These are phyloP conservation scores for Metschnikowia colocasiae DNA, from an alignment of 805 yeast species.

Conservation along the genomic window DNA sequence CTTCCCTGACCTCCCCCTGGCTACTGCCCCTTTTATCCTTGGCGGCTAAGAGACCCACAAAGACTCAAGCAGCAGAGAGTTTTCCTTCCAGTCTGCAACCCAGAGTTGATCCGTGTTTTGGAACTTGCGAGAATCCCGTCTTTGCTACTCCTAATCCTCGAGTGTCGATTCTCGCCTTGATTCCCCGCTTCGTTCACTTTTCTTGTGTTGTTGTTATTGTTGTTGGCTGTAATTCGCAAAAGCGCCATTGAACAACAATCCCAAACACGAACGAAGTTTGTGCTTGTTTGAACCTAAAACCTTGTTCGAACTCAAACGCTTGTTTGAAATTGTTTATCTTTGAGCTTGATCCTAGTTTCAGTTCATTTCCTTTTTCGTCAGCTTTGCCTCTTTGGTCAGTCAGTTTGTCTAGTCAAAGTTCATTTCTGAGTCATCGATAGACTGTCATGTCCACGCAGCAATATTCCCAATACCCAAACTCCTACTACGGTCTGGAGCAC, in stretches of 20 bases:
- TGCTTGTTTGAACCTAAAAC: too few relatives aligned
- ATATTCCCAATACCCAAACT: conserved; percentile 19
- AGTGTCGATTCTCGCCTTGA: background rate
- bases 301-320: too few relatives aligned
- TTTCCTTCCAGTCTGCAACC: background rate
- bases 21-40: background rate
- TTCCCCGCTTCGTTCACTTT: background rate
- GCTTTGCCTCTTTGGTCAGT: too few relatives aligned
- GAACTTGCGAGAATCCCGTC: background rate
- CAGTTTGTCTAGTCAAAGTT: too few relatives aligned
- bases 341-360: too few relatives aligned
- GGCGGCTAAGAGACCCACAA: background rate
- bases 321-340: too few relatives aligned
- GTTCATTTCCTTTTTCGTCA: too few relatives aligned
- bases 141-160: background rate
- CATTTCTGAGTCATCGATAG: too few relatives aligned
- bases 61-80: too few relatives aligned
- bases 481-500: conserved; percentile 22
- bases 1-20: background rate
- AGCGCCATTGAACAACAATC: background rate
- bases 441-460: conserved; percentile 20
- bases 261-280: background rate
- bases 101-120: background rate
- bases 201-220: background rate
- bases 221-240: background rate